Conservation (phyloP, 306 rosid species). For the Sechiopsis laciniata region DNA sequence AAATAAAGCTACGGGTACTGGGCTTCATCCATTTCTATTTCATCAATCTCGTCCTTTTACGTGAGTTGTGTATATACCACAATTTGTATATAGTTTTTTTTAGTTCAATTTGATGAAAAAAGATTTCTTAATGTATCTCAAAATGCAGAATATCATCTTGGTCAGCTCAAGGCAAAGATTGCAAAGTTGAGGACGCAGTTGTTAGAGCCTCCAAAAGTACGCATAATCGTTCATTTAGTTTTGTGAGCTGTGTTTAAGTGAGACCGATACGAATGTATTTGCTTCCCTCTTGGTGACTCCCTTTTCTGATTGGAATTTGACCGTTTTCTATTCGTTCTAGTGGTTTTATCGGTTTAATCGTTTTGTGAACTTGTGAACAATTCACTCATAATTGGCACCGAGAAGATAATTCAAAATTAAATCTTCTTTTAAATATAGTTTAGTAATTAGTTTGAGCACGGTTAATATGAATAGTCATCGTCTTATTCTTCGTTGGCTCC, state of each 20-base stretch:
- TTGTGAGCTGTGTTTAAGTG: neutral
- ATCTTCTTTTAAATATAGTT: neutral
- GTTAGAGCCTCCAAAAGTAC: conserved; percentile 94
- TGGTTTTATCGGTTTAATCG: neutral
- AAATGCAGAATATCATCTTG: conserved; percentile 87
- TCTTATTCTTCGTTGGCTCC: neutral
- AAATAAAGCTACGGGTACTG: conserved; percentile 86
- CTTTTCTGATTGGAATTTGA: neutral
- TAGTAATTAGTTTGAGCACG: neutral
- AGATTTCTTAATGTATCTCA: conserved; percentile 9
- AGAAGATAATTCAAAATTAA: neutral
- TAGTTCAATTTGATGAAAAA: neutral
- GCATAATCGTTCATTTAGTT: neutral
- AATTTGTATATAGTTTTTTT: neutral
- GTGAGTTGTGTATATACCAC: neutral
- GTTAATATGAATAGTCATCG: neutral
- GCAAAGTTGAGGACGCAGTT: conserved; percentile 93
- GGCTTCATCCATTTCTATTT: neutral
- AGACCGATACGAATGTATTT: neutral
- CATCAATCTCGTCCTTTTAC: neutral
- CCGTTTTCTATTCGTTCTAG: neutral
- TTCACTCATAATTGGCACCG: neutral
- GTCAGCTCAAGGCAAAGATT: conserved; percentile 99
- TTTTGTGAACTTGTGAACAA: neutral
- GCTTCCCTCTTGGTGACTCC: neutral